Evolutionary conservation across 225 moss, liverwort and hornwort genomes (phyloP), one percentile per base, ranked within the genome.

Genomic region (Pseudoscleropodium purum): DNA sequence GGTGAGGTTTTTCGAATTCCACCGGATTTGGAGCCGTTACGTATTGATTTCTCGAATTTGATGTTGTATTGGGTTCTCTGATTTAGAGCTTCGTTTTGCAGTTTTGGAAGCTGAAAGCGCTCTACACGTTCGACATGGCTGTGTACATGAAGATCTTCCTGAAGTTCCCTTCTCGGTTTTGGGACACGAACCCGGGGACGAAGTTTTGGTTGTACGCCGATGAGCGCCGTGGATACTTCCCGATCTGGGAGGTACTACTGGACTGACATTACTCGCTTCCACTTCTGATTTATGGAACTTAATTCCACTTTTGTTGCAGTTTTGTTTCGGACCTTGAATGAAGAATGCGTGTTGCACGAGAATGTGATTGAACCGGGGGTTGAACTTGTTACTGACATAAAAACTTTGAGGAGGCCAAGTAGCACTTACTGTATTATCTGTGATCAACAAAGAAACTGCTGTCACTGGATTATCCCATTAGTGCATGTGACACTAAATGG

Each of bases 121-220:
- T 97, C 70, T 96, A 89, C 56, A 87, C 95, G n/a, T 97, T 95
- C 75, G 90, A 96, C 82, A 97, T 98, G 98, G 96, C 95, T 13
- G 86, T 98, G 59, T 98, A 95, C 91, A 96, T 95, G 51, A 98
- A 96, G 85, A 96, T 97, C 17, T 97, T 94, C 70, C 60, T 97
- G 39, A 95, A 97, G 52, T 97, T 97, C 36, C 95, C 98, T 27
- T 89, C 77, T 37, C 89, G 78, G 37, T 98, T 96, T 61, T 98
- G 98, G 96, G 95, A 93, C 78, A 94, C 94, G 2, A 93, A 94
- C 31, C 92, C 91, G 9, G 95, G 93, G 59, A 85, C 96, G 29
- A 95, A 98, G 88, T 98, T 94, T 75, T 96, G 95, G 89, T 52
- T 95, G 82, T 96, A 95, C 68, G 98, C 96, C 11, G 95, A 97